Conservation (phyloP, 78 protist species). For the Anaeramoeba ignava region DNA sequence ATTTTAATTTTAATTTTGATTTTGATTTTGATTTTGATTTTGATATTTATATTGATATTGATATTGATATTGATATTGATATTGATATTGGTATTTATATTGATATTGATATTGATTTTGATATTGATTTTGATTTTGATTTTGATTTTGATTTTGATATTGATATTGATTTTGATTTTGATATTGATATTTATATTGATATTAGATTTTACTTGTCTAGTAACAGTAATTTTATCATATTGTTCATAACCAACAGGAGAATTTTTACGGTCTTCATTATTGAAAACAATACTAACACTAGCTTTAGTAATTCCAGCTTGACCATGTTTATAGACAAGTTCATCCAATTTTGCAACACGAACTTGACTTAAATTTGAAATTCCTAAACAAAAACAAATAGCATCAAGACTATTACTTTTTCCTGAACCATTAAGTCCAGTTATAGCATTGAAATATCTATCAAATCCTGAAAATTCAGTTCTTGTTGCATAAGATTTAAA, state of each 20-base stretch:
- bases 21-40: too few species aligned
- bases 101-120: too few species aligned
- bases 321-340: conserved; percentile 93
- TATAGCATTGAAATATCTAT: conserved; percentile 92
- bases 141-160: too few species aligned
- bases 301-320: conserved; percentile 89
- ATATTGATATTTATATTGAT: not conserved
- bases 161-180: not conserved
- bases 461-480: conserved; percentile 72
- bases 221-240: conserved; percentile 67
- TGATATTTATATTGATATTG: too few species aligned
- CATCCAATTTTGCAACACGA: conserved; percentile 70
- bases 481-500: conserved; percentile 95
- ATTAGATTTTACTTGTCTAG: conserved; percentile 58
- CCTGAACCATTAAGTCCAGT: conserved; percentile 93
- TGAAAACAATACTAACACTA: conserved; percentile 84
- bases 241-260: conserved; percentile 87
- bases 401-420: conserved; percentile 94
- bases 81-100: too few species aligned
- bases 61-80: too few species aligned
- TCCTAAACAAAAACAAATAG: conserved; percentile 98
- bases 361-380: conserved; percentile 84
- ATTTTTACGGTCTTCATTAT: conserved; percentile 61
- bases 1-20: too few species aligned
- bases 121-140: too few species aligned